Conservation (phyloP, 2,329 filamentous ascomycete genomes). For the Coniochaeta hoffmannii region DNA sequence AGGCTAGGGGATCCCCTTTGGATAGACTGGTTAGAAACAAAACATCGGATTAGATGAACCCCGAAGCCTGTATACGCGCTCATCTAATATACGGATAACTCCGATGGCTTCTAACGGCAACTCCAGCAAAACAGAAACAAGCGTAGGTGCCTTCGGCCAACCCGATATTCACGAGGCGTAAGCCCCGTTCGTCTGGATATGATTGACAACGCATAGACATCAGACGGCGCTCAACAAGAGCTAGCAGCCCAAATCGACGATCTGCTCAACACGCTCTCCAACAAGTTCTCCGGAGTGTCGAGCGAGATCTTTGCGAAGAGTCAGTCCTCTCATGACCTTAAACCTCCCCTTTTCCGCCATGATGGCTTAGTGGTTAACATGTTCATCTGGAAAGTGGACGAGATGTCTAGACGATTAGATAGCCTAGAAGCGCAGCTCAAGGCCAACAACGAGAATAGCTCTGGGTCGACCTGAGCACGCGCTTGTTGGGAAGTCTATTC, state of each 20-base stretch:
- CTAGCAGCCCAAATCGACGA: slow-evolving; percentile 78
- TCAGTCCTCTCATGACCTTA: slow-evolving; percentile 34
- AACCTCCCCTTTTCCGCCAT: too few relatives aligned
- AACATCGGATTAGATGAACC: not conserved
- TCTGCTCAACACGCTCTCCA: slow-evolving; percentile 73
- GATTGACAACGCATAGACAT: too few relatives aligned
- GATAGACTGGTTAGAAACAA: too few relatives aligned
- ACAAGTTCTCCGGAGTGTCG: slow-evolving; percentile 78
- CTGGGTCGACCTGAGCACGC: not conserved
- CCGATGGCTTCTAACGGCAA: slow-evolving; percentile 31
- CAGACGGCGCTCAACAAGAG: slow-evolving; percentile 50
- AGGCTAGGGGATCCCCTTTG: too few relatives aligned
- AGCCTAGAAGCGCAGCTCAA: slow-evolving; percentile 69
- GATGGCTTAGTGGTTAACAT: not conserved
- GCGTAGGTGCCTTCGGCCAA: slow-evolving; percentile 21
- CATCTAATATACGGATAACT: too few relatives aligned
- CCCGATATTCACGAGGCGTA: not conserved
- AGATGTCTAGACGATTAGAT: slow-evolving; percentile 83
- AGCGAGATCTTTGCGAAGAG: slow-evolving; percentile 85
- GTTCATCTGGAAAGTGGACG: slow-evolving; percentile 61
- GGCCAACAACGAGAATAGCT: slow-evolving; percentile 37
- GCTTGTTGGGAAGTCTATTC: not conserved
- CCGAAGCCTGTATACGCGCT: too few relatives aligned
- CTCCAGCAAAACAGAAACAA: slow-evolving; percentile 22
- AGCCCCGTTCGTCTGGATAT: not conserved